Evolutionary conservation across 2,329 filamentous ascomycete genomes (phyloP).

Genomic region (Eutypa lata): DNA sequence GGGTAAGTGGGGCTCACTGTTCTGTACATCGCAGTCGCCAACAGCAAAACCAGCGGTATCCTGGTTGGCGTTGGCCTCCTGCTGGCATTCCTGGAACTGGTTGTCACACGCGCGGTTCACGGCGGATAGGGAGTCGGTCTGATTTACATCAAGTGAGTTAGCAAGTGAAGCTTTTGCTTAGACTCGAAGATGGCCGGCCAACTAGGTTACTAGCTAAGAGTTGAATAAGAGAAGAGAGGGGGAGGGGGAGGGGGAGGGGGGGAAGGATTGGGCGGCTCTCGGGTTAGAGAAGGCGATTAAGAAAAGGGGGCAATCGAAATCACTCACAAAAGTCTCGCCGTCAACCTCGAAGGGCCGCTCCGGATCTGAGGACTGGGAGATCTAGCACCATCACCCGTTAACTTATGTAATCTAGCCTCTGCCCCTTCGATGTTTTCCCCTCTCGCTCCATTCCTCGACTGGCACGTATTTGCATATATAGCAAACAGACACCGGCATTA

Average conservation of each 20-base stretch:
- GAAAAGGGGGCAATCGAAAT: no score
- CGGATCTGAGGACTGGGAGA: slow-evolving; percentile 37
- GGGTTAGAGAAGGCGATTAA: no score
- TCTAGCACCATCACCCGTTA: slow-evolving; percentile 28
- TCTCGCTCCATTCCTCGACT: no score
- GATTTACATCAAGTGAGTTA: background rate
- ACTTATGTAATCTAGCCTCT: no score
- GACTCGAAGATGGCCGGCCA: no score
- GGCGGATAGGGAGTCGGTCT: slow-evolving; percentile 42
- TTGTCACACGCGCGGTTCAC: slow-evolving; percentile 44
- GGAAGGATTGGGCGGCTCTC: no score
- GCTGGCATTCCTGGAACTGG: slow-evolving; percentile 46
- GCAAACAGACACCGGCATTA: no score
- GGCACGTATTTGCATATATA: no score
- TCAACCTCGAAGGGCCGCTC: slow-evolving; percentile 40
- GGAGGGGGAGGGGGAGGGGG: background rate
- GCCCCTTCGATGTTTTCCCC: no score
- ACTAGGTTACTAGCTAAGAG: background rate
- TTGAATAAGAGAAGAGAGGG: background rate
- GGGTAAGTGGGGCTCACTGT: slow-evolving; percentile 33
- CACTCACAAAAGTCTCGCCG: slow-evolving; percentile 43
- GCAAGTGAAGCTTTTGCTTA: no score
- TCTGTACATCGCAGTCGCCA: slow-evolving; percentile 43
- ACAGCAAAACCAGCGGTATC: slow-evolving; percentile 32
- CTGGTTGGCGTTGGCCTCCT: slow-evolving; percentile 35